A percentile compares a stretch with the other conserved stretches of the same genome.
Conservation (phyloP, 768 basidiomycete species). For the Podaxis mareebaensis region DNA sequence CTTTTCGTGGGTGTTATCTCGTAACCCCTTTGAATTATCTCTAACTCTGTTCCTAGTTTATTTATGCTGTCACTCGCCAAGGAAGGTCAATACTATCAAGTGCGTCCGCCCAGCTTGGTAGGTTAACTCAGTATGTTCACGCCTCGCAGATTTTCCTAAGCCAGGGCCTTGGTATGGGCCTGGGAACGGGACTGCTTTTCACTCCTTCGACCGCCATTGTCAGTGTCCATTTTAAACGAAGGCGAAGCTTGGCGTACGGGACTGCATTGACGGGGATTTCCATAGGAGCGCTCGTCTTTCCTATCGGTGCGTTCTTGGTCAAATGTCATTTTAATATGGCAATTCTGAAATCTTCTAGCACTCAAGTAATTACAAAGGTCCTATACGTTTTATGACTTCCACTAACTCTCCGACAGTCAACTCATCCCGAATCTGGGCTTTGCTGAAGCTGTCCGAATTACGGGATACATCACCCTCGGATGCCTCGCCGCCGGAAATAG, state of each 20-base stretch:
- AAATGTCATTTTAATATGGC: not conserved
- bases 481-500: slow-evolving; percentile 14
- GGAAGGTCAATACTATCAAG: slow-evolving; percentile 45
- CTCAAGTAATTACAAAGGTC: slow-evolving; percentile 18
- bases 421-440: slow-evolving; percentile 18
- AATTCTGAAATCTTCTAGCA: slow-evolving; percentile 19
- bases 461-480: slow-evolving; percentile 20
- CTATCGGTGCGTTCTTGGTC: slow-evolving; percentile 26
- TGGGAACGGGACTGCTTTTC: slow-evolving; percentile 51
- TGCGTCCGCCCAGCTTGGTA: slow-evolving; percentile 21
- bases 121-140: slow-evolving; percentile 14
- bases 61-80: slow-evolving; percentile 45
- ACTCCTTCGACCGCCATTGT: slow-evolving; percentile 48
- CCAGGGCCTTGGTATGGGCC: slow-evolving; percentile 58
- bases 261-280: slow-evolving; percentile 46
- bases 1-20: slow-evolving; percentile 26
- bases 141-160: slow-evolving; percentile 42
- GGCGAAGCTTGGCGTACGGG: slow-evolving; percentile 38
- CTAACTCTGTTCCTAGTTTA: slow-evolving; percentile 27
- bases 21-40: slow-evolving; percentile 12
- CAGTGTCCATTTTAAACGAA: slow-evolving; percentile 44
- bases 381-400: not conserved
- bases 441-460: slow-evolving; percentile 14
- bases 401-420: slow-evolving; percentile 8
- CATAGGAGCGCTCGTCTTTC: slow-evolving; percentile 36